Evolutionary conservation across 2,329 filamentous ascomycete genomes (phyloP).

Genomic region (Chaetomium globosum): DNA sequence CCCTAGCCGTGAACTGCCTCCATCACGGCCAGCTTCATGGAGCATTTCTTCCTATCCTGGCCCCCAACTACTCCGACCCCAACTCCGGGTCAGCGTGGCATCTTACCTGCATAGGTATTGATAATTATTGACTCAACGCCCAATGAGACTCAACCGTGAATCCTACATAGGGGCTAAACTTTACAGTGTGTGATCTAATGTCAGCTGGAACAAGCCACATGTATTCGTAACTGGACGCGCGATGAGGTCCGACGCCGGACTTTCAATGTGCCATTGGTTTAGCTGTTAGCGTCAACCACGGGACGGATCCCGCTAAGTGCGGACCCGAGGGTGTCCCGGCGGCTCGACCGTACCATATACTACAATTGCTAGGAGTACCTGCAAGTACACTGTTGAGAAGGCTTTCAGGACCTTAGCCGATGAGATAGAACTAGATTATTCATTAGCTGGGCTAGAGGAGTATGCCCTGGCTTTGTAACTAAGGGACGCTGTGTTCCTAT

Average conservation of each 20-base stretch:
- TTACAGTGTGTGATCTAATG: background rate
- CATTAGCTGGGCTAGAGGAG: background rate
- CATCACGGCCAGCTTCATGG: no score
- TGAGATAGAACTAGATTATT: background rate
- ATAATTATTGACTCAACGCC: background rate
- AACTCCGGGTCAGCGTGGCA: no score
- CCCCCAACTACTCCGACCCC: no score
- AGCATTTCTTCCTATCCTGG: no score
- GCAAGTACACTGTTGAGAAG: background rate
- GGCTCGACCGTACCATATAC: background rate
- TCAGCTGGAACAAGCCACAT: background rate
- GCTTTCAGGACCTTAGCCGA: background rate
- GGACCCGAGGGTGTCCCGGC: background rate
- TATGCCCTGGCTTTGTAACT: background rate
- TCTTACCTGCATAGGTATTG: background rate
- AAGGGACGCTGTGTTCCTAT: no score
- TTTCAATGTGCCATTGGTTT: background rate
- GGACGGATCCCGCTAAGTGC: background rate
- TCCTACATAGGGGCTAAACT: background rate
- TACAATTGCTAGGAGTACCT: background rate
- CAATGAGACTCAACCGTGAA: background rate
- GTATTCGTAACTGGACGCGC: background rate
- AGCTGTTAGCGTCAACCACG: background rate
- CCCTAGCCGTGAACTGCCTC: no score
- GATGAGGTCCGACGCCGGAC: background rate